Evolutionary conservation across 2,329 filamentous ascomycete species (phyloP).

Genomic region (Cercospora citrullina): DNA sequence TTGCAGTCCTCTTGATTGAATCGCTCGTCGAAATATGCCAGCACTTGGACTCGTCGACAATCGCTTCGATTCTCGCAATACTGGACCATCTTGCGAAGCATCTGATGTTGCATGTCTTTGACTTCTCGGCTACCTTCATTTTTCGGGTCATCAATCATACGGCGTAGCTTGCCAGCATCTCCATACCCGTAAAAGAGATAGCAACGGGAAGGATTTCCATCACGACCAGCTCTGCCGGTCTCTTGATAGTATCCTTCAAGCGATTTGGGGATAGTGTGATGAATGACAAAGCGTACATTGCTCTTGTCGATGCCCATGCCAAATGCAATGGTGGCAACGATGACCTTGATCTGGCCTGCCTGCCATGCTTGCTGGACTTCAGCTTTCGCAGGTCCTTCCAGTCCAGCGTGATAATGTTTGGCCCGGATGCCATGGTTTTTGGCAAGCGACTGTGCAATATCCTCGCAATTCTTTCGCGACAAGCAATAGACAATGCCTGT

Average conservation of each 20-base stretch:
- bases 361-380: constrained; percentile 82
- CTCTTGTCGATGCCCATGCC: constrained; percentile 99
- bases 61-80: constrained; percentile 89
- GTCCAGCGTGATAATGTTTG: constrained; percentile 80
- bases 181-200: constrained; percentile 84
- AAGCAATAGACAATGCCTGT: constrained; percentile 94
- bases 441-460: constrained; percentile 68
- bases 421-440: constrained; percentile 67
- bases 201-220: constrained; percentile 83
- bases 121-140: constrained; percentile 76
- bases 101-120: constrained; percentile 77
- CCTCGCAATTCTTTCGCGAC: constrained; percentile 79
- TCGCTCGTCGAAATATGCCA: constrained; percentile 89
- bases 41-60: constrained; percentile 82
- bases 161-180: constrained; percentile 71
- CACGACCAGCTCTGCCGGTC: constrained; percentile 89
- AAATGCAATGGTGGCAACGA: constrained; percentile 90
- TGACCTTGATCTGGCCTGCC: constrained; percentile 73
- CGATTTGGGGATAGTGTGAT: constrained; percentile 89
- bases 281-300: constrained; percentile 93
- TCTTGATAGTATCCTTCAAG: constrained; percentile 98
- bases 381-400: constrained; percentile 67
- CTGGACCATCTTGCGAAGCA: constrained; percentile 80
- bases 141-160: constrained; percentile 74
- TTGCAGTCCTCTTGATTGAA: constrained; percentile 73